phyloP scores from a whole-genome alignment of 2,329 filamentous ascomycete genomes.

The Calonectria hongkongensis region DNA sequence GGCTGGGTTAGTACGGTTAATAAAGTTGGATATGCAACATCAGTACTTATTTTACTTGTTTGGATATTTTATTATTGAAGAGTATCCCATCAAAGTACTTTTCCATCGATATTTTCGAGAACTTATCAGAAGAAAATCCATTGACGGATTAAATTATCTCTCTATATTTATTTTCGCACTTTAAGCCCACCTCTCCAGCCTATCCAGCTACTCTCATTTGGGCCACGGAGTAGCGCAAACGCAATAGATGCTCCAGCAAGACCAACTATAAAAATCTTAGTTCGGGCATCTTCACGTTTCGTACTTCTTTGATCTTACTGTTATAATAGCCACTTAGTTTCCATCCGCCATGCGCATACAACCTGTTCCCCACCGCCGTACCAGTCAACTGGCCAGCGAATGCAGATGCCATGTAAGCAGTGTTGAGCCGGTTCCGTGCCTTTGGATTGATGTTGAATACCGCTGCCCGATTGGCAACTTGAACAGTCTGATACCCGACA shows the following conservation, averaged over 20 bases:
- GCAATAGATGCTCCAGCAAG: slow-evolving; percentile 52
- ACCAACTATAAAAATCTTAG: slow-evolving; percentile 43
- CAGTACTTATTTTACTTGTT: no score
- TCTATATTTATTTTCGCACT: not conserved
- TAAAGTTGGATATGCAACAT: no score
- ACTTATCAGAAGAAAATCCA: no score
- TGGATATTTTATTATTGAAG: no score
- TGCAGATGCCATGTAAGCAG: slow-evolving; percentile 85
- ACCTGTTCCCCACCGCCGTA: slow-evolving; percentile 74
- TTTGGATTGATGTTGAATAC: slow-evolving; percentile 84
- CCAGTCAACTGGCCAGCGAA: slow-evolving; percentile 87
- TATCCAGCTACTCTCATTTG: slow-evolving; percentile 57
- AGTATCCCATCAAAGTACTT: no score
- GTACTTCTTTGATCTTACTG: slow-evolving; percentile 45
- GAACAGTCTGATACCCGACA: slow-evolving; percentile 82
- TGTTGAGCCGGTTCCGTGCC: slow-evolving; percentile 85
- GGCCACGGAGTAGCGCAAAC: slow-evolving; percentile 56
- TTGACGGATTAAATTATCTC: no score
- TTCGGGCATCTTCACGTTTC: not conserved
- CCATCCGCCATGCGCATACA: slow-evolving; percentile 73
- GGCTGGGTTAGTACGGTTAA: no score
- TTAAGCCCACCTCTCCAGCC: slow-evolving; percentile 58
- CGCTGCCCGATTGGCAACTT: slow-evolving; percentile 82
- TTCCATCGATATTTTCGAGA: no score
- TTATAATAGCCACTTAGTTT: slow-evolving; percentile 65